Conservation (phyloP, 23 red algal genomes). For the Gracilaria caudata region DNA sequence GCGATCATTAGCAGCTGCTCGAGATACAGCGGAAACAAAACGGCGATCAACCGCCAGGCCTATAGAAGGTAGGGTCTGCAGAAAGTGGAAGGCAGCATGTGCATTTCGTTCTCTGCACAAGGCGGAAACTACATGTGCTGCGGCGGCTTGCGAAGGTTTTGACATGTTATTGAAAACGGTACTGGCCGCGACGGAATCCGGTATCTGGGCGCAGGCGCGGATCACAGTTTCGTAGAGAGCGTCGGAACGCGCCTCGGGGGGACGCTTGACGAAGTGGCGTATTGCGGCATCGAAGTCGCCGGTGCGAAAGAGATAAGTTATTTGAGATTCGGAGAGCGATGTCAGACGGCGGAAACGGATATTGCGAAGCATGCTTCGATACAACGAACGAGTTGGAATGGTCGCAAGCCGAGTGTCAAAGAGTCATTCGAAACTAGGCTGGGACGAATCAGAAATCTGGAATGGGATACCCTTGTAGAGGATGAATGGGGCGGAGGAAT, state of each 20-base stretch:
- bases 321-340: constrained; percentile 34
- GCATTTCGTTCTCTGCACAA: constrained; percentile 47
- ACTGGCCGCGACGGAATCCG: constrained; percentile 60
- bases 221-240: constrained; percentile 54
- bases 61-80: not conserved
- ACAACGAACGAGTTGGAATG: not conserved
- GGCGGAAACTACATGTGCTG: constrained; percentile 40
- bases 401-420: not conserved
- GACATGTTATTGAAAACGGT: constrained; percentile 39
- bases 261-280: constrained; percentile 29
- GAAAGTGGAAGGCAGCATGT: constrained; percentile 34
- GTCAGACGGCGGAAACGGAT: not conserved
- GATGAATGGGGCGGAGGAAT: not conserved
- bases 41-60: constrained; percentile 41
- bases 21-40: constrained; percentile 33
- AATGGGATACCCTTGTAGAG: too few relatives aligned
- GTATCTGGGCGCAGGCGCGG: constrained; percentile 65
- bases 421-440: not conserved
- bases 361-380: constrained; percentile 12
- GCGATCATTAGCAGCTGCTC: constrained; percentile 15
- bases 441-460: not conserved
- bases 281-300: constrained; percentile 50
- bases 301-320: constrained; percentile 39
- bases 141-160: constrained; percentile 41
- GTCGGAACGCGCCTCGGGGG: constrained; percentile 17